Evolutionary conservation across 2,329 filamentous ascomycete genomes (phyloP), one percentile per base, ranked within the genome.

Genomic region (Karstenula rhodostoma): DNA sequence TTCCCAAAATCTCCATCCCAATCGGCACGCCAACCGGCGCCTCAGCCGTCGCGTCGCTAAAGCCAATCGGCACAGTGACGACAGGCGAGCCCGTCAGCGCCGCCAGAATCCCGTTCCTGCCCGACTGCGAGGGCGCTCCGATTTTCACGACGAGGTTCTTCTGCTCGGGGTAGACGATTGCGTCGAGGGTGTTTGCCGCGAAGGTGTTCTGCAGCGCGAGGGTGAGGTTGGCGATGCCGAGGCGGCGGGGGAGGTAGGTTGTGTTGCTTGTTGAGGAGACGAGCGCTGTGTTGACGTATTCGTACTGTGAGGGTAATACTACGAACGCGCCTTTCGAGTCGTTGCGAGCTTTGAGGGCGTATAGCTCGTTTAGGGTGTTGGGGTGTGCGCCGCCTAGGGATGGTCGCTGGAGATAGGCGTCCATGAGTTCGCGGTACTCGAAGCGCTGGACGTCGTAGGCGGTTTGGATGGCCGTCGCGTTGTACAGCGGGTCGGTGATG

Each of bases 131-230:
- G 0, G 83, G 78, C 0, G 82, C 81, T 3, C 86, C 87, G 25
- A 89, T 73, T 48, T 83, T 82, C 2, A 89, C 86, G 6, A 88
- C 86, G 1, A 90, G 81, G 56, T 88, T 88, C 68, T 83, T 84
- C 67, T 90, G 88, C 69, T 90, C 84, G 0, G 88, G 87, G 72
- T 90, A 90, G 66, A 89, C 83, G 37, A 90, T 67, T 0, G 84
- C 87, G 68, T 88, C 84, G 15, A 90, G 78, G 0, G 73, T 61
- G 62, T 86, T 77, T 0, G 68, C 58, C 0, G 75, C 70, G 60
- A 90, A 87, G 0, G 85, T 86, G 3, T 73, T 62, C n/a, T 79
- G 75, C 2, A 90, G 75, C 0, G 81, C 76, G 1, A 79, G 70
- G 3, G 83, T 87, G 15, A 90, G 80, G 52, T 83, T 78, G 7